phyloP scores from a whole-genome alignment of 1,139 yeast species.

The Candida sanyaensis region DNA sequence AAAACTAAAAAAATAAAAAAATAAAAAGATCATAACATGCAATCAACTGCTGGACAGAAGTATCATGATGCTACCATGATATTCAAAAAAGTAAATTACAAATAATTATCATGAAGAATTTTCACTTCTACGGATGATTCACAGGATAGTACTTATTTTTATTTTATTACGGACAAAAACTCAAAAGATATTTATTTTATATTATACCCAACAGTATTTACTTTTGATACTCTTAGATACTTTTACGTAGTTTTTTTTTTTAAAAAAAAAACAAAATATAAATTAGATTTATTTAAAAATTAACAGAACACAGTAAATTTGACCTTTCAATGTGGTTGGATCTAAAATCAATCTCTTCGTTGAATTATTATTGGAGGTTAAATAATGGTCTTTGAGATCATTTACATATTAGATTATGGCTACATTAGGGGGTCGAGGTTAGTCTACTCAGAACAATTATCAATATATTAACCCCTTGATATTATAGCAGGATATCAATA shows the following conservation, averaged over 20 bases:
- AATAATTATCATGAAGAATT: neutral
- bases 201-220: neutral
- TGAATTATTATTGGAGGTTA: too few species aligned
- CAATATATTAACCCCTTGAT: too few species aligned
- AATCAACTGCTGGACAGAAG: slow-evolving; percentile 7
- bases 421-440: too few species aligned
- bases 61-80: slow-evolving; percentile 5
- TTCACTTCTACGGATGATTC: neutral
- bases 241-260: neutral
- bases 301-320: too few species aligned
- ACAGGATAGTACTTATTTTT: neutral
- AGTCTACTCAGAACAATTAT: too few species aligned
- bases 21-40: neutral
- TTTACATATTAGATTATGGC: too few species aligned
- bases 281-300: too few species aligned
- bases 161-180: neutral
- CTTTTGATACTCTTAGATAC: neutral
- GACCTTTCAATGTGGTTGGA: too few species aligned
- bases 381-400: too few species aligned
- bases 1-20: neutral
- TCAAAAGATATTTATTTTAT: neutral
- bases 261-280: neutral
- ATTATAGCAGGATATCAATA: too few species aligned
- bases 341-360: too few species aligned
- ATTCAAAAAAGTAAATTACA: neutral